Base-by-base conservation (phyloP, 2,329 filamentous ascomycete species). In the Colletotrichum noveboracense region DNA sequence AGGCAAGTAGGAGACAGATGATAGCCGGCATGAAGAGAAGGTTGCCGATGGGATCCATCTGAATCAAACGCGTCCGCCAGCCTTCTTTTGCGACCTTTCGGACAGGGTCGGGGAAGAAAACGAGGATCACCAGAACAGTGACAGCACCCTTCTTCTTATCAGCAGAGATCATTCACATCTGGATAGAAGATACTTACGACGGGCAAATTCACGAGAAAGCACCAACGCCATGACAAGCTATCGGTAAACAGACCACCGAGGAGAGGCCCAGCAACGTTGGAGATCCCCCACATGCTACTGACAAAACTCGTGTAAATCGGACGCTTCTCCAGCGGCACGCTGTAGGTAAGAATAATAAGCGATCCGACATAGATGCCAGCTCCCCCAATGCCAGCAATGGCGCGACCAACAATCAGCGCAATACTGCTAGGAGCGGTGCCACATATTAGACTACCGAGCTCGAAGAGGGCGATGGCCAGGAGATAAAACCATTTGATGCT, bases 1-100 rank as follows among this genome's bases (percentile, higher is more conserved):
- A 81, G n/a, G 88, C 88, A 1, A 90, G 82, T 0, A 90, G 79
- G 21, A 89, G 82, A 76, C 86, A 89, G 24, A 89, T 80, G 9
- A 89, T 82, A 16, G 85, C 79, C 1, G 82, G 82, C 78, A 82
- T 71, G 34, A 85, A 83, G 6, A 85, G 77, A 16, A 75, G 71
- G 5, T 81, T 82, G 12, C 83, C 83, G 7, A 84, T 24, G 21
- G 68, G 48, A 28, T 80, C 80, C 52, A 80, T 71, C 8, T 74
- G 65, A 6, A 60, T 7, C 4, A 80, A 24, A 3, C 62, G 72
- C 10, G 76, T 60, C 7, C 62, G 69, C 70, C 74, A 74, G 8
- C 60, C 66, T 7, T 70, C 58, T 1, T 62, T 34, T 3, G 66
- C 18, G 1, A 69, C 66, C 3, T 34, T 64, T 18, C 73, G 74